Percentiles rank a stretch among this genome's conserved stretches.
Conservation (phyloP, 1,284 basidiomycete species). For the Gymnopus androsaceus region DNA sequence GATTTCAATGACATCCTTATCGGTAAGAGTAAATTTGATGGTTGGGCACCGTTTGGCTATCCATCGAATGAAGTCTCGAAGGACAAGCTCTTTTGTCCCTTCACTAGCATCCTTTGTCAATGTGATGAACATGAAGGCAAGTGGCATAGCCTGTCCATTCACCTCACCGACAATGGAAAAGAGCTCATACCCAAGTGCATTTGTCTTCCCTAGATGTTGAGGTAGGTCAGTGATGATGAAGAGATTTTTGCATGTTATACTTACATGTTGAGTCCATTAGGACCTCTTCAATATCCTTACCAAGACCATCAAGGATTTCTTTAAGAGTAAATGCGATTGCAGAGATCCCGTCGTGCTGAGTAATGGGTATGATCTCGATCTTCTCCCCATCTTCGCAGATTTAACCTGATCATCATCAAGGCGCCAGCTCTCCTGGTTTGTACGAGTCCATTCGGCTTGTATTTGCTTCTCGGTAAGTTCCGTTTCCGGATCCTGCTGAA, state of each 20-base stretch:
- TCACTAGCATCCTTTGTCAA: background rate
- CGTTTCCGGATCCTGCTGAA: constrained; percentile 8
- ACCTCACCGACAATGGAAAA: constrained; percentile 16
- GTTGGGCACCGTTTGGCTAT: constrained; percentile 9
- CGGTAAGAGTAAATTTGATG: constrained; percentile 15
- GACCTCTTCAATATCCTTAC: constrained; percentile 11
- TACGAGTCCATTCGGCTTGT: constrained; percentile 15
- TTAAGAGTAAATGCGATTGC: constrained; percentile 21
- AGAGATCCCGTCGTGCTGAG: constrained; percentile 8
- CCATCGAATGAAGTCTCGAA: constrained; percentile 8
- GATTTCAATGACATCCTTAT: constrained; percentile 18
- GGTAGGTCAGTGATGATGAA: background rate
- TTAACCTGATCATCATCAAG: constrained; percentile 20
- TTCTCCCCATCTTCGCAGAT: constrained; percentile 15
- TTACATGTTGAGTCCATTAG: constrained; percentile 25
- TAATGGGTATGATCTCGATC: constrained; percentile 15
- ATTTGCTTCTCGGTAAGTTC: constrained; percentile 20
- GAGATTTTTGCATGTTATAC: background rate
- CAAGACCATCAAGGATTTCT: constrained; percentile 18
- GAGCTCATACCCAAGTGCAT: constrained; percentile 15
- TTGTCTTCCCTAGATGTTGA: constrained; percentile 11
- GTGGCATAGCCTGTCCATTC: constrained; percentile 16
- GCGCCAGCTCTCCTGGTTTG: constrained; percentile 17
- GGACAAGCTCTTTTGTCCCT: constrained; percentile 14
- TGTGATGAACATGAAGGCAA: constrained; percentile 14